Evolutionary conservation across 805 yeast species (phyloP), one percentile per base, ranked within the genome.

Genomic region (Yamadazyma laniorum): DNA sequence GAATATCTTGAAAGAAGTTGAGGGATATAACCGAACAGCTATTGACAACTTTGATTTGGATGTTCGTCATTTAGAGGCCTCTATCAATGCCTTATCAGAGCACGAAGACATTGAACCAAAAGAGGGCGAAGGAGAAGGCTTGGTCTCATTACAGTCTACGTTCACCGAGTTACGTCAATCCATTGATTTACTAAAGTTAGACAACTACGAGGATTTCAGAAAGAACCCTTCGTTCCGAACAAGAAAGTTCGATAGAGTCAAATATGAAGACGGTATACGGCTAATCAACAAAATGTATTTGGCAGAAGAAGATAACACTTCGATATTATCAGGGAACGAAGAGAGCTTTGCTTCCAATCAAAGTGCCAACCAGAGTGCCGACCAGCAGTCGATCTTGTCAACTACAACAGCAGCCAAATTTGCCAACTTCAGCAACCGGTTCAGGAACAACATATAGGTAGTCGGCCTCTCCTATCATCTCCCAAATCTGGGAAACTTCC

Each of bases 151-250:
- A 30, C 79, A 80, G 42, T 79, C 88, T 7, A 84, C 91, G 32
- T 84, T 88, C 48, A 71, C 79, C 5, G 93, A 85, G 51, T 72
- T 90, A 40, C 75, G 89, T 46, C 97, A 91, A 63, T 76, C 84
- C 39, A 79, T 91, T 19, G 82, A 82, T 44, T 63, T 91, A 42
- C 65, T 93, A 47, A 73, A 77, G 47, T 70, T 75, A 16, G 86
- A 85, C 11, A 74, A 77, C 44, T 63, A 75, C 40, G 85, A 80
- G 19, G 84, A 77, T 26, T 88, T 80, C 59, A 73, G 68, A 48
- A 78, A 82, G 47, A 65, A 65, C 48, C 57, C 70, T 3, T 47
- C 63, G 3, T 59, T 55, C 44, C 56, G 73, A 45, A 59, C 65
- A 62, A 57, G 72, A 34, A 78, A 80, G 45, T 90, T 79, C 53